These are phyloP conservation scores for Fusarium robinianum DNA, from an alignment of 2,329 filamentous ascomycete genomes.

Conservation along the genomic window DNA sequence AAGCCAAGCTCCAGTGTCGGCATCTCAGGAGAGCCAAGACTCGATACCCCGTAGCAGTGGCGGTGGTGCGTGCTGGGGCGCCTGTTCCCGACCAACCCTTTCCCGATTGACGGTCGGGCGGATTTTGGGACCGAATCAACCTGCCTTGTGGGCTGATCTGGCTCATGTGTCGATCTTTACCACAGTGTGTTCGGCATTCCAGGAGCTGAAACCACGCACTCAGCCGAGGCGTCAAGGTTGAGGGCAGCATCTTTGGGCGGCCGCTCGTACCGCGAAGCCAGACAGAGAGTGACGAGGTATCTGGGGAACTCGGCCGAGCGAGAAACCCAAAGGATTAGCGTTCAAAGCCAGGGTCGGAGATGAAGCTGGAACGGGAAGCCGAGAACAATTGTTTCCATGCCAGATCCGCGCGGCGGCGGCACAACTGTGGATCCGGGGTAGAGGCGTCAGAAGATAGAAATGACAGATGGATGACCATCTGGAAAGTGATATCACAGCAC, in stretches of 20 bases:
- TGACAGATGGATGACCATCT: slow-evolving; percentile 16
- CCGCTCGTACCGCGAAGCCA: slow-evolving; percentile 17
- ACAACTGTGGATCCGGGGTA: slow-evolving; percentile 38
- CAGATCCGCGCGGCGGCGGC: slow-evolving; percentile 33
- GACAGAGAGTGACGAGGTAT: slow-evolving; percentile 17
- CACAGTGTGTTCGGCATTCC: slow-evolving; percentile 19
- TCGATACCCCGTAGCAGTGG: slow-evolving; percentile 19
- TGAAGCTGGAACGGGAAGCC: slow-evolving; percentile 37
- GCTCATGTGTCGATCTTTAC: slow-evolving; percentile 29
- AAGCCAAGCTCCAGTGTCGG: slow-evolving; percentile 17
- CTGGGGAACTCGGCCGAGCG: slow-evolving; percentile 37
- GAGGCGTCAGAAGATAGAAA: slow-evolving; percentile 22
- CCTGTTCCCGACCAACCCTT: slow-evolving; percentile 14
- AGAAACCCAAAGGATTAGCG: slow-evolving; percentile 18
- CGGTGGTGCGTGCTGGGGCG: slow-evolving; percentile 11
- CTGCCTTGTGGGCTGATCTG: slow-evolving; percentile 24
- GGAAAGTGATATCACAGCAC: slow-evolving; percentile 23
- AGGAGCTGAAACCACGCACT: slow-evolving; percentile 32
- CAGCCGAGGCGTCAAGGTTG: slow-evolving; percentile 15
- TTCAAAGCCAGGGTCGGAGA: slow-evolving; percentile 29
- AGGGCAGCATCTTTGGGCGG: slow-evolving; percentile 13
- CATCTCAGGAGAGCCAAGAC: slow-evolving; percentile 27
- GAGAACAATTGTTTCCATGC: slow-evolving; percentile 22
- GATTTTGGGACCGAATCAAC: slow-evolving; percentile 16
- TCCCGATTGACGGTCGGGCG: slow-evolving; percentile 2